phyloP scores from a whole-genome alignment of 352 stramenopile species.

The Labyrinthula sp. region DNA sequence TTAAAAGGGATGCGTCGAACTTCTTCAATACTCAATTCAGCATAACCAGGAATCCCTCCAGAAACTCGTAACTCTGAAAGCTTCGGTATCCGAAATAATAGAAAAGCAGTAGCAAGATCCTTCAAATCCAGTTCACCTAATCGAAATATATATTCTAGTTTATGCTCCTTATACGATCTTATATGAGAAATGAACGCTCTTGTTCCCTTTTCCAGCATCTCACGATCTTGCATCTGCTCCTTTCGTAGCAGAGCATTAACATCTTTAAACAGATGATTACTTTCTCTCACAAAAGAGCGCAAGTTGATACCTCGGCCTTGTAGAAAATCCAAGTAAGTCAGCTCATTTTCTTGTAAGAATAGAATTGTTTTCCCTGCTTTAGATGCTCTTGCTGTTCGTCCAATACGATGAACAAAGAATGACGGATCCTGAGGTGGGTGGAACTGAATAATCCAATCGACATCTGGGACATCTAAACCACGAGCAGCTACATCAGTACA shows the following conservation, averaged over 20 bases:
- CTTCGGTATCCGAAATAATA: slow-evolving; percentile 53
- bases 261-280: slow-evolving; percentile 29
- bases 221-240: slow-evolving; percentile 64
- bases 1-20: slow-evolving; percentile 45
- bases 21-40: slow-evolving; percentile 25
- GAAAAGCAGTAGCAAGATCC: slow-evolving; percentile 56
- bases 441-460: slow-evolving; percentile 98
- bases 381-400: slow-evolving; percentile 80
- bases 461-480: slow-evolving; percentile 89
- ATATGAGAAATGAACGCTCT: slow-evolving; percentile 96
- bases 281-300: slow-evolving; percentile 42
- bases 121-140: slow-evolving; percentile 90
- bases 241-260: slow-evolving; percentile 45
- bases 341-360: slow-evolving; percentile 84
- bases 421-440: slow-evolving; percentile 86
- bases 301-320: slow-evolving; percentile 64
- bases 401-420: slow-evolving; percentile 95
- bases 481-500: slow-evolving; percentile 95
- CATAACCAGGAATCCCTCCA: slow-evolving; percentile 31
- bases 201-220: slow-evolving; percentile 90
- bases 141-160: slow-evolving; percentile 92
- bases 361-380: slow-evolving; percentile 67
- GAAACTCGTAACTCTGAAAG: slow-evolving; percentile 58
- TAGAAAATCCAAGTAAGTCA: slow-evolving; percentile 87
- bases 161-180: slow-evolving; percentile 93